phyloP scores from a whole-genome alignment of 2,329 filamentous ascomycete species.

The Fusarium sulawesiense region DNA sequence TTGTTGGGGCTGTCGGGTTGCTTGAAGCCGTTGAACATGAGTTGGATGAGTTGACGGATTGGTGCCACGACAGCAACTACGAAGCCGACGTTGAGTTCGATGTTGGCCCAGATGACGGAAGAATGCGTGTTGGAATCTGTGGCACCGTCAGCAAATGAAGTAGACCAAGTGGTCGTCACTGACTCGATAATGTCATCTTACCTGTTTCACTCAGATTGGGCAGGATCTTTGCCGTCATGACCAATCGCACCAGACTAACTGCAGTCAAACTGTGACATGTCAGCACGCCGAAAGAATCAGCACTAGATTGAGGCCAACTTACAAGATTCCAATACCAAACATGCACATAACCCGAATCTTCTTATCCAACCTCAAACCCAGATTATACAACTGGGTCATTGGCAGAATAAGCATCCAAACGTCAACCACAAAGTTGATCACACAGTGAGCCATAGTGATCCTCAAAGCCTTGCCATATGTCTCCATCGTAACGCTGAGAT shows the following conservation, averaged over 20 bases:
- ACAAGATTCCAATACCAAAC: conserved; percentile 19
- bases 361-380: not conserved
- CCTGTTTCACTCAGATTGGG: not conserved
- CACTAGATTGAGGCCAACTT: not conserved
- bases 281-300: not conserved
- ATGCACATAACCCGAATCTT: conserved; percentile 5
- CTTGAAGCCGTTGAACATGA: not conserved
- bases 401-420: conserved; percentile 26
- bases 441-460: not conserved
- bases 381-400: conserved; percentile 13
- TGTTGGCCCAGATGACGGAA: not conserved
- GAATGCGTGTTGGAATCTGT: not conserved
- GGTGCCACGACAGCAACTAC: conserved; percentile 6
- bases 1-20: not conserved
- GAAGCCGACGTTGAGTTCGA: conserved; percentile 10
- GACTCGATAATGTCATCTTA: not conserved
- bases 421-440: conserved; percentile 3
- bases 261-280: not conserved
- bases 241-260: not conserved
- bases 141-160: not conserved
- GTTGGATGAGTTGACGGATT: not conserved
- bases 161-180: rapidly evolving
- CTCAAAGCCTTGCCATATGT: rapidly evolving
- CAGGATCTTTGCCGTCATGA: not conserved
- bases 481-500: rapidly evolving